Conservation (phyloP, 2,329 filamentous ascomycete genomes). For the Aspergillus brasiliensis region DNA sequence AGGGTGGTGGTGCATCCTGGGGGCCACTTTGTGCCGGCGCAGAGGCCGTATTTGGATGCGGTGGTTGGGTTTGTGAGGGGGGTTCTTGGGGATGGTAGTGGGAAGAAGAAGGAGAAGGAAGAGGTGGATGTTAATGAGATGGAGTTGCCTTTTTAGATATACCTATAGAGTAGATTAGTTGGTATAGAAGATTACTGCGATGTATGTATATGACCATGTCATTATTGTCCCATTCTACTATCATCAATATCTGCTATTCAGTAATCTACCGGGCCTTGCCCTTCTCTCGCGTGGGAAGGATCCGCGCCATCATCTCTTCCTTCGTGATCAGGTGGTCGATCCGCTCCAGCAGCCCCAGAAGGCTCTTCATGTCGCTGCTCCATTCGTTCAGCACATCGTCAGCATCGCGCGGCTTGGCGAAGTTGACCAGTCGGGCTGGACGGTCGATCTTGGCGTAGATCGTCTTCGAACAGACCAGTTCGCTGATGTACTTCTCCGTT, state of each 20-base stretch:
- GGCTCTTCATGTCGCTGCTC: constrained; percentile 96
- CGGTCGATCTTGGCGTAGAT: constrained; percentile 97
- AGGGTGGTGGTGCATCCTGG: constrained; percentile 75
- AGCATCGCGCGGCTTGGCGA: constrained; percentile 90
- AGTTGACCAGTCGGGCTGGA: constrained; percentile 87
- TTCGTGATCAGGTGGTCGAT: constrained; percentile 99
- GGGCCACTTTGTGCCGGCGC: constrained; percentile 84
- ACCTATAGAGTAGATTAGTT: constrained; percentile 14
- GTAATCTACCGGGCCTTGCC: constrained; percentile 38
- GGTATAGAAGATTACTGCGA: background rate
- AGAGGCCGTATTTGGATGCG: constrained; percentile 77
- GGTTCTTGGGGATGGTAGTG: constrained; percentile 43
- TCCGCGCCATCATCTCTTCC: constrained; percentile 99
- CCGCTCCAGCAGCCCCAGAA: constrained; percentile 80
- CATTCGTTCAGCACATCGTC: constrained; percentile 98
- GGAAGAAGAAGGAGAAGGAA: constrained; percentile 43
- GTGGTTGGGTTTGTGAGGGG: constrained; percentile 71
- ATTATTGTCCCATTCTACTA: constrained; percentile 33
- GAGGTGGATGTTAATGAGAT: constrained; percentile 66
- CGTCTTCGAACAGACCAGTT: constrained; percentile 95
- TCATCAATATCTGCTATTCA: constrained; percentile 18
- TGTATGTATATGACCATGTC: background rate
- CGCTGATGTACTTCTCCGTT: constrained; percentile 98
- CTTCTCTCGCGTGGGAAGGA: constrained; percentile 64
- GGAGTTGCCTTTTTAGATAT: constrained; percentile 63